These are phyloP conservation scores for Picea sitchensis DNA, from an alignment of 75 land plant species.

Conservation along the genomic window DNA sequence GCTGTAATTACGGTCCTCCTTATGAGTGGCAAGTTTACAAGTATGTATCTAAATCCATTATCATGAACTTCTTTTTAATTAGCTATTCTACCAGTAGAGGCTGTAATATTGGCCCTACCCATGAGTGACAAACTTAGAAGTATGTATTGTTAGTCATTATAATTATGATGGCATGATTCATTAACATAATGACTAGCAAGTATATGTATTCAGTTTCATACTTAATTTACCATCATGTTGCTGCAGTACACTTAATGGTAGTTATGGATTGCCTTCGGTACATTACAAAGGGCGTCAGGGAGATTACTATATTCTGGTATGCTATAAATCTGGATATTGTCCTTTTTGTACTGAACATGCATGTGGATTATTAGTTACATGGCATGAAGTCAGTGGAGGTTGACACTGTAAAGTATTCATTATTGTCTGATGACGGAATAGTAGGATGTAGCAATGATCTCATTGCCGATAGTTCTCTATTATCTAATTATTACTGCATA, in stretches of 20 bases:
- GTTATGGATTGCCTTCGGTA: conserved; percentile 89
- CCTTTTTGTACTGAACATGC: background rate
- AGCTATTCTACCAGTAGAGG: background rate
- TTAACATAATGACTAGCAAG: background rate
- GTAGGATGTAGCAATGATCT: background rate
- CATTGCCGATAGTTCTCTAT: background rate
- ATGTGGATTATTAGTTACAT: background rate
- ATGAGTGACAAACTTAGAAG: background rate
- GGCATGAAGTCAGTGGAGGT: background rate
- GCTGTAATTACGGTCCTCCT: conserved; percentile 95
- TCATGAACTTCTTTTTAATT: background rate
- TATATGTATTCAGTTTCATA: background rate
- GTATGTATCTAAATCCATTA: conserved; percentile 31
- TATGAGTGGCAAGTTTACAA: conserved; percentile 98
- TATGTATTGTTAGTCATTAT: background rate
- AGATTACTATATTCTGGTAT: conserved; percentile 85
- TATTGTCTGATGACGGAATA: background rate
- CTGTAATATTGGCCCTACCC: background rate
- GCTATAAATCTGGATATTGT: background rate
- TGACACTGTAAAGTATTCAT: background rate
- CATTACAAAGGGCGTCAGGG: conserved; percentile 95
- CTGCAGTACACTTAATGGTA: conserved; percentile 75
- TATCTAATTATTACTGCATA: background rate
- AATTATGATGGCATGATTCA: background rate
- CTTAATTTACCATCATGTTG: conserved; percentile 9